Evolutionary conservation across 768 basidiomycete genomes (phyloP), one percentile per base, ranked within the genome.

Genomic region (Ephemerocybe angulata): DNA sequence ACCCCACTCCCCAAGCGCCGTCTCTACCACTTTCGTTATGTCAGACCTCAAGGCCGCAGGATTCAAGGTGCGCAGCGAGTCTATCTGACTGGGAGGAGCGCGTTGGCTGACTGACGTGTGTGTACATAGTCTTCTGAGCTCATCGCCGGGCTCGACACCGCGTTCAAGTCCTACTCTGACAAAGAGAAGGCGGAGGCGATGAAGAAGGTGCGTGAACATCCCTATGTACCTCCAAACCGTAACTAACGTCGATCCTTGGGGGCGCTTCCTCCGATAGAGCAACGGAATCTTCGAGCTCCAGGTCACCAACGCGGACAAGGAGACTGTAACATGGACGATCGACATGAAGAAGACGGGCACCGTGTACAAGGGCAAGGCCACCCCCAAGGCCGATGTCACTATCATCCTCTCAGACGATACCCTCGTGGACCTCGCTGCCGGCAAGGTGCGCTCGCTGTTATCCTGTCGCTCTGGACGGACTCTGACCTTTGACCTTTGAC

Each of bases 211-310:
- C 48, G 64, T 59, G 11, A 25, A 13, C 31, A 10, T 15, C 31
- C 31, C 27, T 12, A 24, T 28, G 24, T 29, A 3, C 28, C 22
- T 43, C 25, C 21, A 31, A 25, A 56, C n/a, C 21, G 52, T 13
- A 6, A 7, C 27, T 21, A 24, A 21, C 21, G 29, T 24, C 7
- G 28, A 12, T 31, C 42, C n/a, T 43, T 38, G 2, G n/a, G 50
- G 43, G 7, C 40, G 43, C 54, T 27, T 19, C 33, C 17, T 35
- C 4, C 25, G 12, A 29, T 48, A 92, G 93, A 88, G 86, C 48
- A 92, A 90, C 62, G 93, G 90, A 58, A 83, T 95, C 65, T 94
- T 97, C 67, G 87, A 93, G 69, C 75, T 97, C 38, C 82, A 84
- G 50, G 80, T 96, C 61, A 83, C 85, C 68, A 92, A 93, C 65